Evolutionary conservation across 2,329 filamentous ascomycete genomes (phyloP), one percentile per base, ranked within the genome.

Genomic region (Calonectria pseudoturangicola): DNA sequence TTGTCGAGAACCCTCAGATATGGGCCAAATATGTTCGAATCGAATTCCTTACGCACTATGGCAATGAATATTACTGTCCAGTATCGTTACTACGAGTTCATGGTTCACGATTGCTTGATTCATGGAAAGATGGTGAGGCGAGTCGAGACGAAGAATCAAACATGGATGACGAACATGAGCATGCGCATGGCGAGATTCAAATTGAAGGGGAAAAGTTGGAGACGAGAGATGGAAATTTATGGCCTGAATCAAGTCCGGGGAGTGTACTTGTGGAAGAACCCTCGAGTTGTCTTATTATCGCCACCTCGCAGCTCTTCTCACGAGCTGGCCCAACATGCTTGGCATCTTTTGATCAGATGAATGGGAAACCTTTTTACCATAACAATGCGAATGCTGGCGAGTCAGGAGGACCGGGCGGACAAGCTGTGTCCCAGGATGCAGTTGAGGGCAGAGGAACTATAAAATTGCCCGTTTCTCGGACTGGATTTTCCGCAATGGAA

Each of bases 11-110:
- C 79, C 96, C 97, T 1, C 92, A 97, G 74, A 98, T 98, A 60
- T 99, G 95, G 94, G 96, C 97, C 51, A 92, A 96, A 75, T 99
- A 98, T 84, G 85, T 99, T 50, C 92, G 95, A 28, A 92, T 99
- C 71, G 97, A 99, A 81, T 97, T 98, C 75, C 83, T 98, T 62
- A 95, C 92, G 5, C 96, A 99, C 82, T 99, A 96, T 82, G 97
- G 97, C 10, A 98, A 96, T 78, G 97, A 99, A 82, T 99, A 94
- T 82, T 99, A 98, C 82, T 99, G 97, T 80, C 97, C 97, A 0
- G 87, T 99, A 18, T 98, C 96, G 73, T 85, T 99, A 21, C 87
- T 99, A 66, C 92, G 97, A 68, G 94, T 99, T 6, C 97, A 99
- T 84, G 97, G 97, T 8, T 98, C 96, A 0, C 97, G 98, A 87